Evolutionary conservation across 768 basidiomycete genomes (phyloP).

Genomic region (Leucogyrophana mollusca): DNA sequence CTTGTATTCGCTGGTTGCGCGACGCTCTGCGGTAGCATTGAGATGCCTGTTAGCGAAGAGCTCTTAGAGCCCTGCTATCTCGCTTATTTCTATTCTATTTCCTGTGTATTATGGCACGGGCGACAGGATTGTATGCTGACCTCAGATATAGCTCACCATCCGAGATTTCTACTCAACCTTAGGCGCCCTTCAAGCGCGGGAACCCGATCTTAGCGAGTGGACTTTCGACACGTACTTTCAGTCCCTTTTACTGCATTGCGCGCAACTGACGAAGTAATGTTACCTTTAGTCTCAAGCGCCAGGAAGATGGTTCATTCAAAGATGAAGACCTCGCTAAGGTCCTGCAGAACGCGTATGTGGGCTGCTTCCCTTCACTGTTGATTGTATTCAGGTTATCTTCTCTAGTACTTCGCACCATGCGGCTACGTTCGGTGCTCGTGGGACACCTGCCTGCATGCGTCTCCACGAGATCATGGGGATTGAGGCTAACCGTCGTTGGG

Average conservation of each 20-base stretch:
- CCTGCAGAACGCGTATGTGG: conserved; percentile 64
- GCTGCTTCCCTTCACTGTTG: background rate
- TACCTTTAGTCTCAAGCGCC: conserved; percentile 52
- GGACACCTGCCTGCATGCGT: conserved; percentile 73
- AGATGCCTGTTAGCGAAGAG: too few relatives aligned
- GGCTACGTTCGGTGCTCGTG: conserved; percentile 70
- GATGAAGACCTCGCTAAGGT: conserved; percentile 70
- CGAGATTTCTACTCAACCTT: conserved; percentile 53
- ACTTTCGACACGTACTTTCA: too few relatives aligned
- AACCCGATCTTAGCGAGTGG: conserved; percentile 59
- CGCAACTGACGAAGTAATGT: too few relatives aligned
- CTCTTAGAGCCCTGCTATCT: too few relatives aligned
- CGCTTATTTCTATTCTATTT: too few relatives aligned
- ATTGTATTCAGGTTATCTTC: background rate
- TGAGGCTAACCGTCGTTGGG: conserved; percentile 73
- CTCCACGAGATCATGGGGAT: conserved; percentile 86
- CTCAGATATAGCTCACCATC: conserved; percentile 30
- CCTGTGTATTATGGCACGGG: too few relatives aligned
- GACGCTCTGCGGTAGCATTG: background rate
- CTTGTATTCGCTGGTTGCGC: too few relatives aligned
- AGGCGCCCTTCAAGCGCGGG: conserved; percentile 32
- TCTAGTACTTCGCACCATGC: conserved; percentile 70
- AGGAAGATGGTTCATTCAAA: conserved; percentile 58
- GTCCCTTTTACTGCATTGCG: too few relatives aligned
- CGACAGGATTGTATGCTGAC: background rate